Evolutionary conservation across 441 rosid species (phyloP).

Genomic region (Viola pubescens): DNA sequence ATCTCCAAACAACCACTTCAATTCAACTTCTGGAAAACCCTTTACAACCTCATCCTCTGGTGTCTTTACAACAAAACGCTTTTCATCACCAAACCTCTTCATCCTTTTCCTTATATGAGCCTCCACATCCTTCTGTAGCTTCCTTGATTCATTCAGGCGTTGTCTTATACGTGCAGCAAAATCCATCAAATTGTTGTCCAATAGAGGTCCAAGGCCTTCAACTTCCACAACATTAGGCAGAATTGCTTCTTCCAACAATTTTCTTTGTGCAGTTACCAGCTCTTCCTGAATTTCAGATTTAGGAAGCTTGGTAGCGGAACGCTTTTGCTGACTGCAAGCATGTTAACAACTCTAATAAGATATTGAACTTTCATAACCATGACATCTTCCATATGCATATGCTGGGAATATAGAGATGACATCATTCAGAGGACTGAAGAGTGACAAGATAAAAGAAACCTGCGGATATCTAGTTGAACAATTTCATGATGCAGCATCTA

Average conservation of each 20-base stretch:
- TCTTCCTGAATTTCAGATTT: conserved; percentile 62
- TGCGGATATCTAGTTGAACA: neutral
- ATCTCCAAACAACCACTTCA: conserved; percentile 93
- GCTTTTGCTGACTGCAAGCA: conserved; percentile 43
- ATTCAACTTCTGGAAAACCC: conserved; percentile 83
- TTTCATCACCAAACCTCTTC: conserved; percentile 72
- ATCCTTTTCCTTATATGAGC: conserved; percentile 54
- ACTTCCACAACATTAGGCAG: conserved; percentile 64
- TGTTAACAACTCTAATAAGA: conserved; percentile 14
- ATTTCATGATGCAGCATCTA: conserved; percentile 1
- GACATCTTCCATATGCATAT: neutral
- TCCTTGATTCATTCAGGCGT: conserved; percentile 64
- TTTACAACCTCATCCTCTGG: conserved; percentile 68
- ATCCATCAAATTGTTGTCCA: conserved; percentile 51
- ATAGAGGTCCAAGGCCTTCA: conserved; percentile 58
- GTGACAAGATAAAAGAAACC: neutral
- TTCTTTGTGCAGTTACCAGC: conserved; percentile 62
- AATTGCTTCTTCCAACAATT: conserved; percentile 65
- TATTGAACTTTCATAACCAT: conserved; percentile 2
- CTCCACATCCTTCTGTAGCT: conserved; percentile 64
- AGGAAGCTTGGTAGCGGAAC: conserved; percentile 46
- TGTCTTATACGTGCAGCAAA: conserved; percentile 58
- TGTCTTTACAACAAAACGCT: conserved; percentile 50
- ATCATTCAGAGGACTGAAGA: neutral
- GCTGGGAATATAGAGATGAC: neutral